phyloP scores from a whole-genome alignment of 2,329 filamentous ascomycete species.

The Stachybotrys elegans region DNA sequence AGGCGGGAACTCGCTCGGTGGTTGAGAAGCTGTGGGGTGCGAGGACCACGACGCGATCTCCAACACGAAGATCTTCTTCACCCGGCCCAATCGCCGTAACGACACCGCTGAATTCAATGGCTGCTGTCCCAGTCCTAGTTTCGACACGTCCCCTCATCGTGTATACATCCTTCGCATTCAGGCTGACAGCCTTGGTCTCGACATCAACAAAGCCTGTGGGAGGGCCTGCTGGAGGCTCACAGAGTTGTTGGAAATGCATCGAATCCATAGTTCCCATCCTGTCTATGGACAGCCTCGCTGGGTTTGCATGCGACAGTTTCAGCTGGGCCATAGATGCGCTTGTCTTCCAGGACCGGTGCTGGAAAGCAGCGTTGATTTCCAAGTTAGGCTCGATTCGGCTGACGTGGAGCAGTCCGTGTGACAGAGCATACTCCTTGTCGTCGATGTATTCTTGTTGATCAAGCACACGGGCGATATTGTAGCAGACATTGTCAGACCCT shows the following conservation, averaged over 20 bases:
- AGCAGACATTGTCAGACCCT: too few species aligned
- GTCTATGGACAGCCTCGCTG: conserved; percentile 9
- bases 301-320: background rate
- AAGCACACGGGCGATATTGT: background rate
- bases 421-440: conserved; percentile 5
- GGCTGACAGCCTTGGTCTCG: conserved; percentile 7
- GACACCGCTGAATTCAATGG: conserved; percentile 21
- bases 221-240: background rate
- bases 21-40: conserved; percentile 17
- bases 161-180: conserved; percentile 22
- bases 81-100: conserved; percentile 14
- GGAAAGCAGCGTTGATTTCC: conserved; percentile 15
- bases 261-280: conserved; percentile 11
- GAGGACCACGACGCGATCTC: conserved; percentile 21
- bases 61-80: conserved; percentile 10
- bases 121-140: conserved; percentile 10
- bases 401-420: conserved; percentile 5
- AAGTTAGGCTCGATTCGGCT: conserved; percentile 17
- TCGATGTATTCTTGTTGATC: background rate
- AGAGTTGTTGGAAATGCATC: conserved; percentile 14
- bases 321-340: background rate
- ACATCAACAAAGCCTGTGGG: conserved; percentile 4
- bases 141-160: conserved; percentile 18
- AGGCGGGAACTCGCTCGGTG: background rate
- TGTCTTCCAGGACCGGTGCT: conserved; percentile 3